Conservation (phyloP, 139 green algal species). For the Eudorina sp. region DNA sequence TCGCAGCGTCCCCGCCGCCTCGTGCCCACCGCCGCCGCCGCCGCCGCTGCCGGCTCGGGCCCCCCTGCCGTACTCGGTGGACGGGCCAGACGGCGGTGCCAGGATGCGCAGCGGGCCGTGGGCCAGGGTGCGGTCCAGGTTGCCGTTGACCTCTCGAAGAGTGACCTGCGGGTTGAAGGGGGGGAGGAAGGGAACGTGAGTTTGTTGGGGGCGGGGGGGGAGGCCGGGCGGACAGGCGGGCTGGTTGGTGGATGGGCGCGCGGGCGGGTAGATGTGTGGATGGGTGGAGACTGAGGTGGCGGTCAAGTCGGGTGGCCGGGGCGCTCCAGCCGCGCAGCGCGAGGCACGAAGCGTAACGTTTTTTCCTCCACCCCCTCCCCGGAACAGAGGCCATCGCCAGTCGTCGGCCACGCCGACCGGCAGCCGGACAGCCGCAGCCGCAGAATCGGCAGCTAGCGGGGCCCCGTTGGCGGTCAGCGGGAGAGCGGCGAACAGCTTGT, state of each 20-base stretch:
- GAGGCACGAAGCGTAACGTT: no score
- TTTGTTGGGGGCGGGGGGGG: neutral
- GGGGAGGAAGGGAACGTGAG: neutral
- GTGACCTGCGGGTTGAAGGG: neutral
- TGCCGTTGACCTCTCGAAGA: slow-evolving; percentile 16
- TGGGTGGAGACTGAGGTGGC: neutral
- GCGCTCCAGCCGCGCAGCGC: no score
- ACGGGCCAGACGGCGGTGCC: neutral
- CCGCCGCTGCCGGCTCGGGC: no score
- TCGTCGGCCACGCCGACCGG: no score
- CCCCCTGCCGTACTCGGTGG: no score
- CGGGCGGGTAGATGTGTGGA: no score
- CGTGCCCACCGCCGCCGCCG: neutral
- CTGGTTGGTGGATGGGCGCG: neutral
- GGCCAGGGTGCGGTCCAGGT: neutral
- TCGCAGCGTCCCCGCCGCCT: neutral
- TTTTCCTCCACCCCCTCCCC: no score
- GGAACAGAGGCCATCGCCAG: no score
- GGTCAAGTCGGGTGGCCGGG: neutral
- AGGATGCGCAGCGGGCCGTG: neutral
- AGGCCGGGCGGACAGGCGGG: neutral
- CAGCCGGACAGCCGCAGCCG: no score
- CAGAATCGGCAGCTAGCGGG: no score
- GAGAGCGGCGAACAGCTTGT: no score
- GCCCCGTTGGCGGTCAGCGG: no score